Evolutionary conservation across 139 green algal species (phyloP), one percentile per base, ranked within the genome.

Genomic region (Chlamydomonas schloesseri): DNA sequence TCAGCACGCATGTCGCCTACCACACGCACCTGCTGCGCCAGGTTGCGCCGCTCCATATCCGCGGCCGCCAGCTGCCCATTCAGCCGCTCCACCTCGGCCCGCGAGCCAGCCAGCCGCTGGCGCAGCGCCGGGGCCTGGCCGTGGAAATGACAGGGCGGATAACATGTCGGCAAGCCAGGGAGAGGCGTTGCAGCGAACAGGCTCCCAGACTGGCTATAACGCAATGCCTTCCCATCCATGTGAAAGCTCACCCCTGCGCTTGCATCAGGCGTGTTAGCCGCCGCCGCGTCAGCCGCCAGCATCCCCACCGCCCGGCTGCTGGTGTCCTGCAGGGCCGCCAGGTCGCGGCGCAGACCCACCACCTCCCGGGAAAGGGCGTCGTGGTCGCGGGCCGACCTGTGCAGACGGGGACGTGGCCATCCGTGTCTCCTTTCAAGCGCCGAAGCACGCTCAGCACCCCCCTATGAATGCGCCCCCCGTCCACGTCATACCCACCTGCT

Each of bases 351-450:
- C 79, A 91, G 88, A 18, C 34, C 73, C 18, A 37, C 47, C 76
- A 91, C 71, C 80, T 91, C 73, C 11, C 85, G 84, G 33, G 58
- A 46, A 20, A 91, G 86, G 8, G 37, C 73, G 46, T 91, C 88
- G 73, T 88, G 86, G 47, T 88, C 88, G 23, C 37, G 53, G 0
- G 86, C 84, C 1, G 88, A 83, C 26, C 73, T 83, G 72, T 34
- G 68, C 2, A 21, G 68, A 6, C 20, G 50, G 29, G 10, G 73
- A 81, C 46, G 10, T 68, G 21, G 60, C 17, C 21, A 29, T 71
- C 69, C n/a, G n/a, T n/a, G n/a, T n/a, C n/a, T n/a, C n/a, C n/a
- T n/a, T n/a, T n/a, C n/a, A n/a, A n/a, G n/a, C n/a, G n/a, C n/a
- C n/a, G n/a, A n/a, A n/a, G n/a, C n/a, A n/a, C n/a, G n/a, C n/a